These are phyloP conservation scores for Hyphopichia buzzinii DNA, from an alignment of 1,139 yeast species.

Conservation along the genomic window DNA sequence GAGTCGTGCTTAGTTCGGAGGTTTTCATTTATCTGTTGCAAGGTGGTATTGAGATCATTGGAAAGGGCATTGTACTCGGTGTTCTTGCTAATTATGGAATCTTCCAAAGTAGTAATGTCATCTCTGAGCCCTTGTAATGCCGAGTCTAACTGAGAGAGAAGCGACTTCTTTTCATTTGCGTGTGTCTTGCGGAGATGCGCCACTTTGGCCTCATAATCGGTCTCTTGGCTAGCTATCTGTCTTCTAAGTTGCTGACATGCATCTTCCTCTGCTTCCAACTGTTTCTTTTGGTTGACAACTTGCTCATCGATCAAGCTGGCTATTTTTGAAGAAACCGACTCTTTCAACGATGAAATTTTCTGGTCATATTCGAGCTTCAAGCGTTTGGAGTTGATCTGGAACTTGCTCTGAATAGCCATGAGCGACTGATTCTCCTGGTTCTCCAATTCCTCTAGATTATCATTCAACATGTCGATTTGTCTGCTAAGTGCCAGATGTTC, in stretches of 20 bases:
- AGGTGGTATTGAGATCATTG: conserved; percentile 3
- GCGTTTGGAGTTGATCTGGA: conserved; percentile 31
- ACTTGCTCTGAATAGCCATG: conserved; percentile 30
- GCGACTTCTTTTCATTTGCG: conserved; percentile 16
- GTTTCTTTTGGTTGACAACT: conserved; percentile 1
- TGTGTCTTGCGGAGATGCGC: conserved; percentile 28
- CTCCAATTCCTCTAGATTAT: conserved; percentile 30
- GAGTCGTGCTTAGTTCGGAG: conserved; percentile 8
- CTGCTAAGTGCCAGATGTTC: conserved; percentile 22
- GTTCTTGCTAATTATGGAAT: conserved; percentile 6
- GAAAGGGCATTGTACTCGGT: conserved; percentile 4
- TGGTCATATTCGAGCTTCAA: conserved; percentile 33
- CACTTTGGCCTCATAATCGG: conserved; percentile 21
- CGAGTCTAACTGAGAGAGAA: conserved; percentile 21
- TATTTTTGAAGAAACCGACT: conserved; percentile 29
- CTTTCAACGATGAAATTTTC: conserved; percentile 35
- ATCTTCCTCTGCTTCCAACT: conserved; percentile 5
- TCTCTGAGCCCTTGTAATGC: conserved; percentile 13
- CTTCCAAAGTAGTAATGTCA: conserved; percentile 13
- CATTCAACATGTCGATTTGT: conserved; percentile 17
- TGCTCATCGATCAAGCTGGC: conserved; percentile 29
- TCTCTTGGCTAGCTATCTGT: conserved; percentile 16
- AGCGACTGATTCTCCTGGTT: conserved; percentile 25
- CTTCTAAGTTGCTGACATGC: conserved; percentile 13
- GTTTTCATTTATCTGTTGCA: conserved; percentile 6